phyloP scores from a whole-genome alignment of 2,329 filamentous ascomycete species.

The Laburnicola sp. region DNA sequence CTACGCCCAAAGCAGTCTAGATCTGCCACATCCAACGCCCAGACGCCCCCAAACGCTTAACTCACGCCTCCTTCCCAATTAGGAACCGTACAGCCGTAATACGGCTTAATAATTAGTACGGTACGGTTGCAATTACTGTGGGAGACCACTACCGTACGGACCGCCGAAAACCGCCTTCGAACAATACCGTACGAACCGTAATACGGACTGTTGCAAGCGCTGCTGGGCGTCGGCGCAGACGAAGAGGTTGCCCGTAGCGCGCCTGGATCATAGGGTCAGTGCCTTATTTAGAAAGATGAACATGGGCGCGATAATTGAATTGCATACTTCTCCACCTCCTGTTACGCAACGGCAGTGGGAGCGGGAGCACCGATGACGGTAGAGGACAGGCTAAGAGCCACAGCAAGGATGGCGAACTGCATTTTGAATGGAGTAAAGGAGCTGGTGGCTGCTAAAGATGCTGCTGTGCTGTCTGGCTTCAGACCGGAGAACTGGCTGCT shows the following conservation, averaged over 20 bases:
- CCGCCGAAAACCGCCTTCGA: no score
- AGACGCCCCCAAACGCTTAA: no score
- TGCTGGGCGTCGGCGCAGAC: conserved; percentile 1
- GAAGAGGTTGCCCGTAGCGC: conserved; percentile 6
- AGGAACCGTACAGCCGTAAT: no score
- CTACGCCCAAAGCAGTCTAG: no score
- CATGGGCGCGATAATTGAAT: neutral
- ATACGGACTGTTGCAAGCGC: no score
- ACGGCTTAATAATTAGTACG: no score
- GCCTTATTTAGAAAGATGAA: neutral
- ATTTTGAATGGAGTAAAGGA: conserved; percentile 1
- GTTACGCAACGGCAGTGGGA: neutral
- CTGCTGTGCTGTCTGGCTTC: conserved; percentile 1
- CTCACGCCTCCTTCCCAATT: no score
- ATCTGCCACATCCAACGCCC: no score
- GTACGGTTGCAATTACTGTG: no score
- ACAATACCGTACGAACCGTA: no score
- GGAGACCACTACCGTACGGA: no score
- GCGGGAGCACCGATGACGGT: neutral
- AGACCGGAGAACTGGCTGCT: neutral
- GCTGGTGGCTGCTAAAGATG: neutral
- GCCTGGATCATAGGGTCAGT: conserved; percentile 1
- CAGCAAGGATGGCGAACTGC: conserved; percentile 6
- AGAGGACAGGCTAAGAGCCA: conserved; percentile 9
- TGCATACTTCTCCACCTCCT: conserved; percentile 5